Base-by-base conservation (phyloP, 768 basidiomycete species). In the Lactarius trivialis region DNA sequence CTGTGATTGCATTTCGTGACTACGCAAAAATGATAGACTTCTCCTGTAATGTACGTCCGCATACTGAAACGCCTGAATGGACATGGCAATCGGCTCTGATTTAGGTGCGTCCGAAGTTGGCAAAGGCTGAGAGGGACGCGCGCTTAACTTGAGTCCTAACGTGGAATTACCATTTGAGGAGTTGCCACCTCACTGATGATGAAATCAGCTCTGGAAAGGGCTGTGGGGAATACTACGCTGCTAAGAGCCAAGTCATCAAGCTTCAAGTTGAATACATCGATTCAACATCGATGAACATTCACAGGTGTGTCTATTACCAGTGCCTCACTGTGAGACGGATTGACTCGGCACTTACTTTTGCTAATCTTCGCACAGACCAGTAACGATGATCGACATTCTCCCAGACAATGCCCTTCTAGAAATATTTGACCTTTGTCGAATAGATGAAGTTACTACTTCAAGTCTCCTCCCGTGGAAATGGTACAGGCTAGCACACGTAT, bases 11-110 rank as follows among this genome's bases (percentile, higher is more conserved):
- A 63, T 58, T 55, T 60, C 43, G 37, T 55, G 53, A 21, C 45
- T 21, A 50, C 52, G 55, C 43, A 55, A 63, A 36, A 59, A 63
- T 32, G 60, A 61, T 63, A 63, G 62, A 63, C 39, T 55, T 60
- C 36, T 56, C 57, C 7, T 63, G 62, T 63, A 63, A 49, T 51
- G 11, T 63, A 63, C 15, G 48, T 2, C 8, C 15, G 21, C 57
- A 33, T 30, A 9, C n/a, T 55, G 41, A 19, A 56, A 12, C 1
- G 21, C 21, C 0, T 24, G 45, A 45, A 45, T 24, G 2, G 11
- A 14, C 43, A 24, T 24, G 2, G 21, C 21, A 11, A 21, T 24
- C 43, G n/a, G 21, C 11, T 43, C 8, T 5, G 41, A 43, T 43
- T 6, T 1, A 39, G 37, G 37, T 17, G 37, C 14, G 14, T 7